Evolutionary conservation across 164 flowering plant species (phyloP).

Genomic region (Santalum album): DNA sequence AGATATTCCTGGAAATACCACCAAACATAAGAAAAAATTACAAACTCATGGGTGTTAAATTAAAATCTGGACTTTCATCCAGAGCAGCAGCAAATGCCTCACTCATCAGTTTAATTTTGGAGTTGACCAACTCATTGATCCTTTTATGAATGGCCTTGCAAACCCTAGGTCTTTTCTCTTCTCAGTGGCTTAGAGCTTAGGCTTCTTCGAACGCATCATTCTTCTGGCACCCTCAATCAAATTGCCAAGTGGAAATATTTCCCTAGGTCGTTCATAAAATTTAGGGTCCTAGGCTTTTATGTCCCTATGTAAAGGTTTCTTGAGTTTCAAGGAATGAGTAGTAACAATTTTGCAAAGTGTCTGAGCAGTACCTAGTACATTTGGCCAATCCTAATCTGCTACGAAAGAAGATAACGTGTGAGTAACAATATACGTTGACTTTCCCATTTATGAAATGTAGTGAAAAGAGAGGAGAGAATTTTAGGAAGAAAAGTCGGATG

Average conservation of each 20-base stretch:
- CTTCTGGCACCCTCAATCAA: constrained; percentile 16
- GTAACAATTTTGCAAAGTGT: constrained; percentile 48
- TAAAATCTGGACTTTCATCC: too few relatives aligned
- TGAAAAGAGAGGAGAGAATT: too few relatives aligned
- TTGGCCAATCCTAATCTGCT: constrained; percentile 38
- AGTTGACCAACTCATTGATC: constrained; percentile 33
- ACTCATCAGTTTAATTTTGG: constrained; percentile 48
- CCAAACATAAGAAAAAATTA: too few relatives aligned
- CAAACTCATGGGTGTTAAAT: too few relatives aligned
- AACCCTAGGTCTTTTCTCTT: constrained; percentile 21
- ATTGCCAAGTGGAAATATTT: constrained; percentile 10
- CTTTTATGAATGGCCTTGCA: constrained; percentile 22
- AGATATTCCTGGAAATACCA: too few relatives aligned
- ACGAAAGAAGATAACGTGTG: constrained; percentile 8
- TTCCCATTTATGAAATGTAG: too few relatives aligned
- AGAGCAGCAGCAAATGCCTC: too few relatives aligned
- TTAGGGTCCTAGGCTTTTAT: constrained; percentile 46
- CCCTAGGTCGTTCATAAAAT: constrained; percentile 26
- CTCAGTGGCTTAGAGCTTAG: constrained; percentile 26
- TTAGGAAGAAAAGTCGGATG: too few relatives aligned
- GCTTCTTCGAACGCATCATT: constrained; percentile 36
- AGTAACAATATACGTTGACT: neutral
- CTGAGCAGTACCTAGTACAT: constrained; percentile 59
- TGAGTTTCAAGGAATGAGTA: constrained; percentile 21
- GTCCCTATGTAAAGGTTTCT: constrained; percentile 46